Evolutionary conservation across 1,284 basidiomycete genomes (phyloP).

Genomic region (Puccinia coronata): DNA sequence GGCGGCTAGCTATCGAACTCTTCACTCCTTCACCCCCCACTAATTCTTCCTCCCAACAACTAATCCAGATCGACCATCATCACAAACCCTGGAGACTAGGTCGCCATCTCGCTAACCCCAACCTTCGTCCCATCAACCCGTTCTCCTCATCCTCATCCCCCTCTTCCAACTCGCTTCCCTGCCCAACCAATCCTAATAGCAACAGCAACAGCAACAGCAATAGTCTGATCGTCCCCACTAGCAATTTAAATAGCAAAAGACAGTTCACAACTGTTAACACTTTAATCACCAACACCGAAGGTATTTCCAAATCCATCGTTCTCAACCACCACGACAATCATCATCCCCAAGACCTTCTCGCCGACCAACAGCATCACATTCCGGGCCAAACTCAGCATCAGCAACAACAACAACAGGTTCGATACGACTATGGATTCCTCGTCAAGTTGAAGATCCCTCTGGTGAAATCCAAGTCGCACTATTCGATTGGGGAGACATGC

Average conservation of each 20-base stretch:
- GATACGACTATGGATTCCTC: slow-evolving; percentile 1
- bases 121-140: neutral
- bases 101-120: neutral
- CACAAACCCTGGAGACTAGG: neutral
- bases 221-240: neutral
- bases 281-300: slow-evolving; percentile 19
- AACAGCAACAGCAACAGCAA: neutral
- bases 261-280: slow-evolving; percentile 13
- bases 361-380: neutral
- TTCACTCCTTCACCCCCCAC: neutral
- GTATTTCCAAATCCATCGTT: slow-evolving; percentile 3
- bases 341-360: neutral
- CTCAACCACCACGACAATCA: neutral
- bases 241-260: neutral
- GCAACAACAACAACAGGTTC: no score
- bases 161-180: neutral
- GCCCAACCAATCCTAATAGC: neutral
- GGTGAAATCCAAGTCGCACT: slow-evolving; percentile 30
- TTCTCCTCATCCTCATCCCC: neutral
- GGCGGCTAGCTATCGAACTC: slow-evolving; percentile 13
- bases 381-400: neutral
- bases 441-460: slow-evolving; percentile 20
- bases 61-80: neutral
- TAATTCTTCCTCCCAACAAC: neutral
- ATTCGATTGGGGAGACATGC: slow-evolving; percentile 37